phyloP scores from a whole-genome alignment of 257 asterid genomes.

The Solanum verrucosum region DNA sequence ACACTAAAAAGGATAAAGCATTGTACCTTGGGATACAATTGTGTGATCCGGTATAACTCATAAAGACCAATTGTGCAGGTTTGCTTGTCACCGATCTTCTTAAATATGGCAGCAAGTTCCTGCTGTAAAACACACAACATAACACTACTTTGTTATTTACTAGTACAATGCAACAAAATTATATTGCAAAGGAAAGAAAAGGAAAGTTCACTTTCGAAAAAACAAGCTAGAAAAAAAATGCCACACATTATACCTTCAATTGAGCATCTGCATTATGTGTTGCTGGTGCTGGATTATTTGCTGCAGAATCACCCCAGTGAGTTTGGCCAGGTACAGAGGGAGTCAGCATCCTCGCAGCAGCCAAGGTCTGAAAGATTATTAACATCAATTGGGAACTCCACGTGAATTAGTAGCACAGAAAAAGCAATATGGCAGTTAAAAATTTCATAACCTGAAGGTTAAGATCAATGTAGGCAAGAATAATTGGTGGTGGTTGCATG shows the following conservation, averaged over 20 bases:
- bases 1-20: not conserved
- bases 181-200: not conserved
- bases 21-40: constrained; percentile 82
- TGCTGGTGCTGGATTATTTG: constrained; percentile 70
- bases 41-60: constrained; percentile 93
- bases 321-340: constrained; percentile 97
- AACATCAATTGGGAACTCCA: not conserved
- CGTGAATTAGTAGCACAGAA: not conserved
- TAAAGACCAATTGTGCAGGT: constrained; percentile 96
- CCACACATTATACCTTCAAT: constrained; percentile 46
- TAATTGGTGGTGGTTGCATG: constrained; percentile 93
- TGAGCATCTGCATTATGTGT: constrained; percentile 91
- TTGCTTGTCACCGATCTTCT: constrained; percentile 98
- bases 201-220: not conserved
- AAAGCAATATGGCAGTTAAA: not conserved
- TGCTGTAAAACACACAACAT: constrained; percentile 47
- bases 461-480: constrained; percentile 97
- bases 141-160: not conserved
- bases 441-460: constrained; percentile 71
- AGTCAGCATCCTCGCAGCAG: constrained; percentile 99
- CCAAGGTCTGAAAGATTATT: constrained; percentile 65
- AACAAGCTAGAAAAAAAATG: not conserved
- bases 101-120: constrained; percentile 95
- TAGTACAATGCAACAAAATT: not conserved
- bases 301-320: constrained; percentile 87